Conservation (phyloP, 108 stramenopile genomes). For the Skeletonema marinoi region DNA sequence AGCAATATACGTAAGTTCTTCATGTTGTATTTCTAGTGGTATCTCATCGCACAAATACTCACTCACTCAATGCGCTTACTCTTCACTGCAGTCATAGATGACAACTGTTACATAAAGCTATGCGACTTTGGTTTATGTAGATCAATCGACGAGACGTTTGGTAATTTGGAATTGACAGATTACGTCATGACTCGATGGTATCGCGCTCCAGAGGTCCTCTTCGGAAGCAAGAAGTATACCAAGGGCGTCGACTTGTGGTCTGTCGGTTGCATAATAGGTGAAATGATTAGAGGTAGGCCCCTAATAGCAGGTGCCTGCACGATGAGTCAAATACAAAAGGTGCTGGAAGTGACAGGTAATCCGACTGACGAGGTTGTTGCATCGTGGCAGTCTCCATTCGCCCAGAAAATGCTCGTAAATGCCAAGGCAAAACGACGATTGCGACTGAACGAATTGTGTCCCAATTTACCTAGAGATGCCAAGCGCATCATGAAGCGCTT, state of each 20-base stretch:
- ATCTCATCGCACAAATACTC: no score
- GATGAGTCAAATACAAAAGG: constrained; percentile 71
- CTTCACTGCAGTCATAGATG: constrained; percentile 50
- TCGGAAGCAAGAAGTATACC: constrained; percentile 81
- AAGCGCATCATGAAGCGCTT: constrained; percentile 64
- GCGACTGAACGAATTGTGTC: constrained; percentile 66
- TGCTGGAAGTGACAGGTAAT: constrained; percentile 68
- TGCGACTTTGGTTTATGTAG: constrained; percentile 89
- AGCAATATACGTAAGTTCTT: constrained; percentile 60
- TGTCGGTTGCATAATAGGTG: constrained; percentile 46
- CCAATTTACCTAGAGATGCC: constrained; percentile 68
- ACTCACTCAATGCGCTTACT: no score
- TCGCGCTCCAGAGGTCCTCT: constrained; percentile 78
- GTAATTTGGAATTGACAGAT: constrained; percentile 74
- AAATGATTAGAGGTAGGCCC: constrained; percentile 56
- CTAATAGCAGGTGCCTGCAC: constrained; percentile 67
- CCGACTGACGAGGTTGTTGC: constrained; percentile 56
- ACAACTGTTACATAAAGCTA: constrained; percentile 59
- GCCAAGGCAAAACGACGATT: constrained; percentile 53
- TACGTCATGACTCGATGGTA: constrained; percentile 92
- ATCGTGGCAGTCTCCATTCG: constrained; percentile 67
- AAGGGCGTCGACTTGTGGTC: constrained; percentile 87
- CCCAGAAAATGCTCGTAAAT: constrained; percentile 61
- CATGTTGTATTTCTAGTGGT: no score
- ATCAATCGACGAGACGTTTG: constrained; percentile 58